Evolutionary conservation across 352 stramenopile species (phyloP).

Genomic region (Phytopythium oedochilum): DNA sequence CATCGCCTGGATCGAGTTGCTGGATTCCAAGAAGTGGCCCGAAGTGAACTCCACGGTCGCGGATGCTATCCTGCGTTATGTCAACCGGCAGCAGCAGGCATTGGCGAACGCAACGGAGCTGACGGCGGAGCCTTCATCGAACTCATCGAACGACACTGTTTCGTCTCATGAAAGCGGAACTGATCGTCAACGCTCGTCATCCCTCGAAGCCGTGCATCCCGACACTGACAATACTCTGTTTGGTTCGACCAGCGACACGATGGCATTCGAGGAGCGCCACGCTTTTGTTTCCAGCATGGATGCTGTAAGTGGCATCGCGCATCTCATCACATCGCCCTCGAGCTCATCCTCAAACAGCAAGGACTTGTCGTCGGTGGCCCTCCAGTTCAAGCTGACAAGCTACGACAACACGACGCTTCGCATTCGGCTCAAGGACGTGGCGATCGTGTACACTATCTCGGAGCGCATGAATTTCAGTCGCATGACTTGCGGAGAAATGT

Average conservation of each 20-base stretch:
- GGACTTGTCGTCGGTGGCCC: constrained; percentile 63
- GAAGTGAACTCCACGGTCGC: constrained; percentile 52
- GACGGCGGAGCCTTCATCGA: constrained; percentile 36
- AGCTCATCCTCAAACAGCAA: constrained; percentile 35
- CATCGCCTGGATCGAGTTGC: constrained; percentile 84
- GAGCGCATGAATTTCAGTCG: constrained; percentile 80
- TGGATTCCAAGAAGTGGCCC: constrained; percentile 83
- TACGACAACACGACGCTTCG: constrained; percentile 78
- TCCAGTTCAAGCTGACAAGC: constrained; percentile 86
- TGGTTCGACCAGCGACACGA: constrained; percentile 17
- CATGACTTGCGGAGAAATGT: constrained; percentile 56
- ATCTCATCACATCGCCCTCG: constrained; percentile 54
- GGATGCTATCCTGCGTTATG: constrained; percentile 74
- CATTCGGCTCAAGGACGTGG: constrained; percentile 82
- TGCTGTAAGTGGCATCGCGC: constrained; percentile 46
- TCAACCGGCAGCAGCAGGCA: constrained; percentile 63
- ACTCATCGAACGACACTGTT: constrained; percentile 59
- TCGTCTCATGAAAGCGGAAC: constrained; percentile 59
- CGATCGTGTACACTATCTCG: constrained; percentile 84
- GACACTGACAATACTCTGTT: constrained; percentile 36
- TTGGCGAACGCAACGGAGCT: constrained; percentile 35
- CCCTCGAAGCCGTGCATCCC: constrained; percentile 36
- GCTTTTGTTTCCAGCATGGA: constrained; percentile 45
- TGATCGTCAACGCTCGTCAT: constrained; percentile 27
- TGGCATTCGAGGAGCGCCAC: constrained; percentile 22